These are phyloP conservation scores for Psilocybe cubensis DNA, from an alignment of 768 basidiomycete species.

Conservation along the genomic window DNA sequence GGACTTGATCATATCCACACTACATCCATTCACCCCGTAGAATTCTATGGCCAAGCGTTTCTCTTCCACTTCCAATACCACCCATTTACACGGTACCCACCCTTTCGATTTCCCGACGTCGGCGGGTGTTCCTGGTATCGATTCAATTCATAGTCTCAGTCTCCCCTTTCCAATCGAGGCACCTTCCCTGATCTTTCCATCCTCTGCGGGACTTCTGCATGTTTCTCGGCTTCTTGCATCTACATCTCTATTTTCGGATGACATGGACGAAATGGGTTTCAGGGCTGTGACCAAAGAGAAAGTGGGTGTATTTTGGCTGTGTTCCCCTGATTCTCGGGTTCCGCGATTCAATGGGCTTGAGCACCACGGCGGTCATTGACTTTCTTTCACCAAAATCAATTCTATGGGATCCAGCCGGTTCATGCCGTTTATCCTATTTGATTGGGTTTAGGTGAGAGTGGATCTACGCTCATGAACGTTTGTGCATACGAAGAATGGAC, in stretches of 20 bases:
- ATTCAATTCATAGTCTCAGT: not conserved
- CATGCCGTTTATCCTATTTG: not conserved
- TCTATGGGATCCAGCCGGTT: too few species aligned
- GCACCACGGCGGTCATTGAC: not conserved
- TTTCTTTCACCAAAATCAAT: not conserved
- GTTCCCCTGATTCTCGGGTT: not conserved
- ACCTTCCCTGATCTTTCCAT: not conserved
- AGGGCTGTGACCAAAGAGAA: not conserved
- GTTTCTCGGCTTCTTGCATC: too few species aligned
- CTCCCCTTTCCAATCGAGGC: not conserved
- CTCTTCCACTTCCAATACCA: not conserved
- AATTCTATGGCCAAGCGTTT: not conserved
- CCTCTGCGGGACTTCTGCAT: not conserved
- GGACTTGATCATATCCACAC: not conserved
- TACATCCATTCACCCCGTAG: not conserved
- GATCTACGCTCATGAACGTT: not conserved
- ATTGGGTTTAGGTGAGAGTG: not conserved
- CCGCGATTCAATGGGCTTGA: not conserved
- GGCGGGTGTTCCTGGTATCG: not conserved
- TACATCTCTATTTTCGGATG: not conserved
- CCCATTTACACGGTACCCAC: not conserved
- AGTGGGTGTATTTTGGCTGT: not conserved
- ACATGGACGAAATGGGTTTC: not conserved
- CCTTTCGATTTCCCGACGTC: not conserved
- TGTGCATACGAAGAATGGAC: not conserved